Conservation (phyloP, 1,139 yeast species). For the Diutina ranongensis region DNA sequence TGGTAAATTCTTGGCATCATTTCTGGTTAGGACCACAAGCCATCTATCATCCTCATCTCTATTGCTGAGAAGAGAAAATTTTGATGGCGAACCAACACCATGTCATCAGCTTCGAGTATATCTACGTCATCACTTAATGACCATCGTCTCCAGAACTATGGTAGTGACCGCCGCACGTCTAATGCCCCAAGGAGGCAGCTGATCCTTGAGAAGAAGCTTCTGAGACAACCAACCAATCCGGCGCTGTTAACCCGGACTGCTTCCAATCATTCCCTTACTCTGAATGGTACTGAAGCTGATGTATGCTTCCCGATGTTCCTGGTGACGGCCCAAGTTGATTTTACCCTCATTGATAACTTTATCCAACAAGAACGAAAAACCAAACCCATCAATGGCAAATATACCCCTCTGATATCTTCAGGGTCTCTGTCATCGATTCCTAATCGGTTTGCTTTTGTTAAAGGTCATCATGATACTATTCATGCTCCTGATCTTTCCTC, state of each 20-base stretch:
- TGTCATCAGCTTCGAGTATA: not conserved
- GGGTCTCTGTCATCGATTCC: conserved; percentile 7
- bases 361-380: not conserved
- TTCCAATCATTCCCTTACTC: not conserved
- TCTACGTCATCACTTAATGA: not conserved
- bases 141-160: not conserved
- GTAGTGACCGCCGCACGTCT: not conserved
- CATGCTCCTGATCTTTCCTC: conserved; percentile 84
- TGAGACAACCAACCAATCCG: not conserved
- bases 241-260: not conserved
- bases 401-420: not conserved
- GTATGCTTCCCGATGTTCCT: conserved; percentile 92
- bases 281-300: conserved; percentile 67
- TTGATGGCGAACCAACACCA: not conserved
- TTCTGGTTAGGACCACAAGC: too few relatives aligned
- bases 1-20: too few relatives aligned
- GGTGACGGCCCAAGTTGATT: conserved; percentile 38
- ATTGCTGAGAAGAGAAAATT: not conserved
- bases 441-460: conserved; percentile 78
- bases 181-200: not conserved
- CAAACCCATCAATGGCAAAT: not conserved
- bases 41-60: not conserved
- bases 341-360: not conserved
- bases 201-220: not conserved
- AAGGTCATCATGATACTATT: conserved; percentile 76